Percentiles rank a stretch among this genome's conserved stretches.
Conservation (phyloP, 2,329 filamentous ascomycete species). For the Penicillium hesseltinei region DNA sequence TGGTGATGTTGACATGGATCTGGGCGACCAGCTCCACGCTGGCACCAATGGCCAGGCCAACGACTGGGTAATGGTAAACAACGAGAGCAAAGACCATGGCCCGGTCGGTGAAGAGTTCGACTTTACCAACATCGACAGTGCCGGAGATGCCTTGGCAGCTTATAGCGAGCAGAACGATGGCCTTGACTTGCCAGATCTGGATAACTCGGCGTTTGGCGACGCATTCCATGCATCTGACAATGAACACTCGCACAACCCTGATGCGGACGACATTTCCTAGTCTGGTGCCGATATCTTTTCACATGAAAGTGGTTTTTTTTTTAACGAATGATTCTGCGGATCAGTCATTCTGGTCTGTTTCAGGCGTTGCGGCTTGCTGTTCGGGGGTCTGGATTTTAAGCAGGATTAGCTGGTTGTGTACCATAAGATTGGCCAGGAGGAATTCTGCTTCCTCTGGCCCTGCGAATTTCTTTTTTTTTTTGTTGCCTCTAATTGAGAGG, state of each 20-base stretch:
- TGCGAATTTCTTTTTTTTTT: neutral
- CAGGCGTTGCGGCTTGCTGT: conserved; percentile 8
- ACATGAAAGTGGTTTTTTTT: conserved; percentile 14
- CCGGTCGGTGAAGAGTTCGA: conserved; percentile 41
- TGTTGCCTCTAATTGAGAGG: neutral
- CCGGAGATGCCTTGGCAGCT: conserved; percentile 67
- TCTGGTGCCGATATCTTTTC: neutral
- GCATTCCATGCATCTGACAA: conserved; percentile 66
- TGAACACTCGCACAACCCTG: conserved; percentile 41
- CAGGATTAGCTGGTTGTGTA: conserved; percentile 8
- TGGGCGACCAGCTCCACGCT: conserved; percentile 50
- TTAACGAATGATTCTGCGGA: conserved; percentile 11
- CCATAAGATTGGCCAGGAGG: conserved; percentile 1
- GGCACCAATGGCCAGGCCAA: conserved; percentile 51
- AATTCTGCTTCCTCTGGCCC: neutral
- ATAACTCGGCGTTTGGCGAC: conserved; percentile 79
- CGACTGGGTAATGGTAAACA: conserved; percentile 75
- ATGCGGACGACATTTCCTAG: conserved; percentile 43
- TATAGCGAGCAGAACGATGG: conserved; percentile 61
- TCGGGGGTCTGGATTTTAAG: conserved; percentile 6
- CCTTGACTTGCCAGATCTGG: conserved; percentile 61
- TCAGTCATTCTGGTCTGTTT: neutral
- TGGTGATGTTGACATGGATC: conserved; percentile 48
- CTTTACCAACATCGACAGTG: conserved; percentile 59
- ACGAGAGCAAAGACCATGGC: conserved; percentile 51